Evolutionary conservation across 1,284 basidiomycete genomes (phyloP).

Genomic region (Cryptococcus amylolentus): DNA sequence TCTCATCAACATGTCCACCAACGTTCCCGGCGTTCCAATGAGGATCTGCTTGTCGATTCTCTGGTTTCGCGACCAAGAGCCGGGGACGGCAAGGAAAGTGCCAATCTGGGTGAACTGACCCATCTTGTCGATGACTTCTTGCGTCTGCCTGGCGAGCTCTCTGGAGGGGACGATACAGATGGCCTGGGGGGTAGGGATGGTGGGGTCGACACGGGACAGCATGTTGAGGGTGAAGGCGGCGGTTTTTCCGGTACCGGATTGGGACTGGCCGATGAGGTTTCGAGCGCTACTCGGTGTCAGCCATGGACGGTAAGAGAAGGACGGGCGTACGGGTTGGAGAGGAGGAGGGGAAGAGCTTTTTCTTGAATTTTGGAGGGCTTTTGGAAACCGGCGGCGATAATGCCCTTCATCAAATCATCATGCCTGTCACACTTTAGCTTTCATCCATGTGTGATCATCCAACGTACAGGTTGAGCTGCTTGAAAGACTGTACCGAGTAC

Average conservation of each 20-base stretch:
- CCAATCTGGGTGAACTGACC: constrained; percentile 91
- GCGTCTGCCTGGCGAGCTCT: constrained; percentile 95
- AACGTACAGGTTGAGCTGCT: constrained; percentile 74
- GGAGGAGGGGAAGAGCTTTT: constrained; percentile 85
- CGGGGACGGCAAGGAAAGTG: constrained; percentile 92
- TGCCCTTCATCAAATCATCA: constrained; percentile 87
- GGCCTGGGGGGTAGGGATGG: constrained; percentile 76
- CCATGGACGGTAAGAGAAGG: neutral
- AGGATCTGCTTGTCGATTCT: constrained; percentile 84
- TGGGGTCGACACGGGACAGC: constrained; percentile 89
- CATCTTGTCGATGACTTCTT: constrained; percentile 90
- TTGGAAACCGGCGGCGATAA: constrained; percentile 93
- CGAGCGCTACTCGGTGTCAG: constrained; percentile 61
- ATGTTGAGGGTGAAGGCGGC: constrained; percentile 98
- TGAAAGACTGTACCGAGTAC: constrained; percentile 90
- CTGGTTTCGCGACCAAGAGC: constrained; percentile 53
- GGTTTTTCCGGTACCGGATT: constrained; percentile 98
- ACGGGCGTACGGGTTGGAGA: constrained; percentile 74
- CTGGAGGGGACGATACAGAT: constrained; percentile 91
- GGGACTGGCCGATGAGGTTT: constrained; percentile 97
- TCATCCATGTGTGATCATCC: neutral
- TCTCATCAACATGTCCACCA: constrained; percentile 70
- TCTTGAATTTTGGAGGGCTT: constrained; percentile 99
- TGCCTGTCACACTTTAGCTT: constrained; percentile 56
- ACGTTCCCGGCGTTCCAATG: constrained; percentile 94